Evolutionary conservation across 305 asterid genomes (phyloP), one percentile per base, ranked within the genome.

Genomic region (Fraxinus paxiana): DNA sequence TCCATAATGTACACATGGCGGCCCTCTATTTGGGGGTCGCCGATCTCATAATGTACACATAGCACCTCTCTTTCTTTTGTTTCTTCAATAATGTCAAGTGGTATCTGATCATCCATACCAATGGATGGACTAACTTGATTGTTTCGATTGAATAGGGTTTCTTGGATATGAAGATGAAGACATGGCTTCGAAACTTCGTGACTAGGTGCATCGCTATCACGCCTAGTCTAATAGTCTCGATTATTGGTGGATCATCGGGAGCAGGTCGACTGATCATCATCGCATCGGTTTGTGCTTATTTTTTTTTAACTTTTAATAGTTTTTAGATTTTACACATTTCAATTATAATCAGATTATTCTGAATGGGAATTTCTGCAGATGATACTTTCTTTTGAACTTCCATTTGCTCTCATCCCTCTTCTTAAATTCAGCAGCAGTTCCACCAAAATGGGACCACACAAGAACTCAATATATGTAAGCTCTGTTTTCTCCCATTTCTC

Each of bases 301-400:
- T 80, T 31, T 54, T 80, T 35, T 0, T 0, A 20, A 2, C 0
- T 31, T 54, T 1, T 34, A 12, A 5, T 8, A 1, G 63, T 51
- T 54, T 51, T 54, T 5, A 17, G 26, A 54, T 54, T 54, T 41
- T 35, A 65, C 7, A 71, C 31, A 20, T 10, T 74, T 75, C 12
- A 4, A 0, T 35, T 37, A 5, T 2, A 3, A 18, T 15, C 77
- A 33, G 35, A 1, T 82, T 8, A 15, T 28, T 28, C 13, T 46
- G 0, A 38, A 48, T 34, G 1, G 26, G 8, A 77, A 35, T 35
- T 30, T 31, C 22, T 76, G 81, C 87, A 96, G 98, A 96, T 94
- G 98, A 96, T 94, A 86, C 85, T 96, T 8, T 94, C 99, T 0
- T 96, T 96, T 65, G 99, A 96, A 20, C 97, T 90, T 30, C 94